Conservation (phyloP, 1,139 yeast species). For the Candida frijolesensis region DNA sequence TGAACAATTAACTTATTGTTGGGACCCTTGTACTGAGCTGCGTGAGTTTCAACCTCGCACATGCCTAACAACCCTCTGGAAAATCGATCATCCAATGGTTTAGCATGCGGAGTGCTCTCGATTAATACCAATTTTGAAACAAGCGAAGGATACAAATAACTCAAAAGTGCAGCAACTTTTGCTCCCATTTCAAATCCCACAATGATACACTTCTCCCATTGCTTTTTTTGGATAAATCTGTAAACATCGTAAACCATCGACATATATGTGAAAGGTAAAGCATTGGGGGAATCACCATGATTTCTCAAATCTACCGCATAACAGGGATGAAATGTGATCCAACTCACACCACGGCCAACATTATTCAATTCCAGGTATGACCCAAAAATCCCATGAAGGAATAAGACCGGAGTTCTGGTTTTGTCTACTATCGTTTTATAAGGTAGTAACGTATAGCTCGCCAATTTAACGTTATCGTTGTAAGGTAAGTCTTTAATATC, state of each 20-base stretch:
- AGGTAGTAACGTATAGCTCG: slow-evolving; percentile 11
- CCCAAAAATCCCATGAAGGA: slow-evolving; percentile 55
- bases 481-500: slow-evolving; percentile 15
- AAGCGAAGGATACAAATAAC: slow-evolving; percentile 39
- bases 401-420: slow-evolving; percentile 33
- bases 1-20: slow-evolving; percentile 10
- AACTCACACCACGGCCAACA: slow-evolving; percentile 38
- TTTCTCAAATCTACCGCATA: slow-evolving; percentile 53
- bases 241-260: slow-evolving; percentile 48
- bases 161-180: slow-evolving; percentile 50
- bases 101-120: slow-evolving; percentile 48
- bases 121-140: slow-evolving; percentile 44
- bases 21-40: slow-evolving; percentile 6
- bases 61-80: slow-evolving; percentile 32
- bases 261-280: slow-evolving; percentile 44
- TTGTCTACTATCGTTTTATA: slow-evolving; percentile 5
- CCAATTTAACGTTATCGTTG: slow-evolving; percentile 12
- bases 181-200: slow-evolving; percentile 61
- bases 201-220: slow-evolving; percentile 30
- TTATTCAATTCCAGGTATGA: slow-evolving; percentile 41
- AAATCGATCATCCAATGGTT: slow-evolving; percentile 28
- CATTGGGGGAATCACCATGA: slow-evolving; percentile 52
- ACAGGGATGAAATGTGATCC: slow-evolving; percentile 31
- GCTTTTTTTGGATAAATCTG: slow-evolving; percentile 25
- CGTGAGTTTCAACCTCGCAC: slow-evolving; percentile 30